Percentiles rank a stretch among this genome's conserved stretches.
Evolutionary conservation across 768 basidiomycete species (phyloP).

Genomic region (Cyclocybe aegerita): DNA sequence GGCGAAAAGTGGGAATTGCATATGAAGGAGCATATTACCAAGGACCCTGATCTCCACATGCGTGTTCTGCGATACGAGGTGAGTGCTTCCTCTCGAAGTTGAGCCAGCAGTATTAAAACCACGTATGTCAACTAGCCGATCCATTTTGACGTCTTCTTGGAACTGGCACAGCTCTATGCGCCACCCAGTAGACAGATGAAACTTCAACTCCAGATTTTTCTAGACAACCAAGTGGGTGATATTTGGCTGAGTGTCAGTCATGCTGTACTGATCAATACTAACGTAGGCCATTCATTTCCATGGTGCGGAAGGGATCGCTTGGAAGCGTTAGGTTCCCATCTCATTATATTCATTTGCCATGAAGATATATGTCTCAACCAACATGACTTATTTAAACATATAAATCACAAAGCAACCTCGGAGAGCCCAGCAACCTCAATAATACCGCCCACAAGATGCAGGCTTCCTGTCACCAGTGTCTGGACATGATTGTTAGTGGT

Average conservation of each 20-base stretch:
- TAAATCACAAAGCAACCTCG: constrained; percentile 55
- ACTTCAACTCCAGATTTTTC: constrained; percentile 42
- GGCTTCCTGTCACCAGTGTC: constrained; percentile 88
- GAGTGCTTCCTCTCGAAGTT: constrained; percentile 12
- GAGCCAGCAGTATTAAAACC: not conserved
- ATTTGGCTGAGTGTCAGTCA: not conserved
- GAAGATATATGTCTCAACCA: not conserved
- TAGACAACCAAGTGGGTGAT: constrained; percentile 52
- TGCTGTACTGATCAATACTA: not conserved
- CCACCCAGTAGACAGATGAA: constrained; percentile 32
- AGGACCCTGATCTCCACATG: constrained; percentile 46
- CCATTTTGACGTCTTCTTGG: constrained; percentile 51
- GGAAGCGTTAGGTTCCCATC: constrained; percentile 2
- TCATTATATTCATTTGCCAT: not conserved
- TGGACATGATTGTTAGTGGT: constrained; percentile 32
- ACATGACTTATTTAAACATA: not conserved
- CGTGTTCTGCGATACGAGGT: constrained; percentile 71
- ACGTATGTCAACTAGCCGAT: constrained; percentile 44
- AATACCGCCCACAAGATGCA: constrained; percentile 92
- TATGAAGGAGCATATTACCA: constrained; percentile 41
- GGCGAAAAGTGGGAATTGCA: constrained; percentile 42
- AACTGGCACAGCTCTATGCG: constrained; percentile 34
- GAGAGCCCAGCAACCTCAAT: constrained; percentile 88
- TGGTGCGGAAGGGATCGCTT: constrained; percentile 29
- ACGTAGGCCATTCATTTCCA: constrained; percentile 56